Evolutionary conservation across 2,329 filamentous ascomycete species (phyloP).

Genomic region (Aspergillus melleus): DNA sequence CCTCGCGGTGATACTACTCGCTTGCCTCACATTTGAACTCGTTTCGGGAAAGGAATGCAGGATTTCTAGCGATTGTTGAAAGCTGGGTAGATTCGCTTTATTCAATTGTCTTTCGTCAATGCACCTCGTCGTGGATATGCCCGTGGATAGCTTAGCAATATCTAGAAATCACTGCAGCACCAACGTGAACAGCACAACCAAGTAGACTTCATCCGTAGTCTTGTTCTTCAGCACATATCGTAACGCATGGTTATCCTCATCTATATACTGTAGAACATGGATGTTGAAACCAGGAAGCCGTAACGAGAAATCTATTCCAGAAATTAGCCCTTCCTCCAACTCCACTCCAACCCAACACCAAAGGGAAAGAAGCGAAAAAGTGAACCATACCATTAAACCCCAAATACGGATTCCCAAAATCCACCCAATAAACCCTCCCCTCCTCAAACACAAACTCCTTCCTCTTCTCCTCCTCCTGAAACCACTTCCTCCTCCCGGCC

Average conservation of each 20-base stretch:
- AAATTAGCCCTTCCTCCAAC: background rate
- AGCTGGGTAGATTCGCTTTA: no score
- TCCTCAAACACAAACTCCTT: conserved; percentile 62
- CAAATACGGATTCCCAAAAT: conserved; percentile 91
- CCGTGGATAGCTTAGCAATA: no score
- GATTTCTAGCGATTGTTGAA: no score
- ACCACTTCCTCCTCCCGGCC: conserved; percentile 60
- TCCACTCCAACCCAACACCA: no score
- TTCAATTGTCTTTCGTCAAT: no score
- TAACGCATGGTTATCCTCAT: conserved; percentile 74
- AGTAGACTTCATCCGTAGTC: conserved; percentile 69
- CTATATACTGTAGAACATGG: conserved; percentile 41
- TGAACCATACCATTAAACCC: conserved; percentile 68
- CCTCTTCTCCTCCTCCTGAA: conserved; percentile 57
- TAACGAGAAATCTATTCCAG: conserved; percentile 36
- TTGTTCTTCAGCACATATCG: conserved; percentile 91
- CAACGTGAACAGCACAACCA: conserved; percentile 79
- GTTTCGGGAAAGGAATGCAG: no score
- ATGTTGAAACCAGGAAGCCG: conserved; percentile 39
- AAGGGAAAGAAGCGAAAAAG: background rate
- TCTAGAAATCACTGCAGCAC: conserved; percentile 44
- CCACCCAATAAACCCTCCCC: conserved; percentile 61
- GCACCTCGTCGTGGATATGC: no score
- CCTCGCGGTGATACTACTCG: no score
- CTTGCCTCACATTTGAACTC: no score